A percentile compares a stretch with the other conserved stretches of the same genome.
These are phyloP conservation scores for Xenosphaeropsis pyriputrescens DNA, from an alignment of 2,329 filamentous ascomycete genomes.

Conservation along the genomic window DNA sequence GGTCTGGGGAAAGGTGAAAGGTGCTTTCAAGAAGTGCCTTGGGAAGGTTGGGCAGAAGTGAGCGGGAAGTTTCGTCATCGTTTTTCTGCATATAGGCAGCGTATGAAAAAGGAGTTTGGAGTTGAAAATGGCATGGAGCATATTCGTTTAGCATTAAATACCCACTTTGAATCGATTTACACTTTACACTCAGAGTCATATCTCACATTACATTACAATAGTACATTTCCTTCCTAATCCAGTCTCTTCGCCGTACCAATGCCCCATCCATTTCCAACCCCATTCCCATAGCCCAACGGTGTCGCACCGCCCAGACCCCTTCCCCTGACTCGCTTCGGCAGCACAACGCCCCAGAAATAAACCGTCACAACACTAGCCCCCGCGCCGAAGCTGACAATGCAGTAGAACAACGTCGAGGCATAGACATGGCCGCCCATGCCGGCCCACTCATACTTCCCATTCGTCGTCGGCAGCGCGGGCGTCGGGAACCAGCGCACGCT, in stretches of 20 bases:
- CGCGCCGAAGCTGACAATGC: constrained; percentile 40
- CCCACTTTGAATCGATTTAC: no score
- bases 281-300: constrained; percentile 12
- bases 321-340: constrained; percentile 27
- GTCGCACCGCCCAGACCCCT: constrained; percentile 11
- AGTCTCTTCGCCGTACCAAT: constrained; percentile 10
- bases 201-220: no score
- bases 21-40: no score
- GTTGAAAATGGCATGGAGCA: no score
- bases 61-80: no score
- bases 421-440: constrained; percentile 50
- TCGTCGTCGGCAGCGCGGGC: constrained; percentile 52
- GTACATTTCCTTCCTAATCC: not conserved
- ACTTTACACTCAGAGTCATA: no score
- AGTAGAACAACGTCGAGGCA: constrained; percentile 48
- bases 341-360: constrained; percentile 45
- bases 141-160: no score
- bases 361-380: constrained; percentile 37
- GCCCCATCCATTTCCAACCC: constrained; percentile 11
- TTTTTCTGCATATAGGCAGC: no score
- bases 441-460: constrained; percentile 49
- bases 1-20: no score
- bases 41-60: no score
- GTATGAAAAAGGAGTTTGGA: no score
- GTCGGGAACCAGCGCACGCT: constrained; percentile 79